Conservation (phyloP, 805 yeast genomes). For the Candida multigemmis region DNA sequence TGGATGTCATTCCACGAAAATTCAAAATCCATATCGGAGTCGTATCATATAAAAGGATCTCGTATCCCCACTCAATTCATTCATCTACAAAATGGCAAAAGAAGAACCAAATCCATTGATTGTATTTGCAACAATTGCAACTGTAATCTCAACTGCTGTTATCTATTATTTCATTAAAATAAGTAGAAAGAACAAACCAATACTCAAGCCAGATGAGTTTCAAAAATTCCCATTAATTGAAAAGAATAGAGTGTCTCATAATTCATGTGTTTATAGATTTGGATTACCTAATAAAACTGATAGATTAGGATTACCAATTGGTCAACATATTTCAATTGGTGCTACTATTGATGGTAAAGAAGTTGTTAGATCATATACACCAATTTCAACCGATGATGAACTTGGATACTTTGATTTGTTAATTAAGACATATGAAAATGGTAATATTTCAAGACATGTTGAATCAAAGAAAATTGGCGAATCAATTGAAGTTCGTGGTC, state of each 20-base stretch:
- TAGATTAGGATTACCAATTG: constrained; percentile 81
- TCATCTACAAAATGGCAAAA: background rate
- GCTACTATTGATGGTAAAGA: constrained; percentile 74
- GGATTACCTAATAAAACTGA: constrained; percentile 70
- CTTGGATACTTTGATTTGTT: constrained; percentile 78
- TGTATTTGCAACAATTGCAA: constrained; percentile 30
- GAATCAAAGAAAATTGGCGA: constrained; percentile 74
- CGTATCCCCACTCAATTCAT: too few relatives aligned
- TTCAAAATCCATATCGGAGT: background rate
- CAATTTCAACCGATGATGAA: constrained; percentile 72
- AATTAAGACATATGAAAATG: constrained; percentile 78
- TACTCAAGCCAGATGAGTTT: constrained; percentile 58
- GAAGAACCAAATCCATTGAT: constrained; percentile 31
- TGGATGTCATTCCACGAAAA: background rate
- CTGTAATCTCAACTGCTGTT: constrained; percentile 24
- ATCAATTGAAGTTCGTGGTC: constrained; percentile 71
- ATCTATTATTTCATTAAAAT: constrained; percentile 24
- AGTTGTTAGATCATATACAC: constrained; percentile 81
- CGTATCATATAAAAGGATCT: background rate
- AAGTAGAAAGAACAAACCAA: constrained; percentile 33
- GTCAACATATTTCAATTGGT: constrained; percentile 82
- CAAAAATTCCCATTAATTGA: constrained; percentile 73
- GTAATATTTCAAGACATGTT: constrained; percentile 72
- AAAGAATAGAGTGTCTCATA: constrained; percentile 69
- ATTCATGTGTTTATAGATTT: constrained; percentile 77